These are phyloP conservation scores for Grifola frondosa DNA, from an alignment of 1,284 basidiomycete genomes.

Conservation along the genomic window DNA sequence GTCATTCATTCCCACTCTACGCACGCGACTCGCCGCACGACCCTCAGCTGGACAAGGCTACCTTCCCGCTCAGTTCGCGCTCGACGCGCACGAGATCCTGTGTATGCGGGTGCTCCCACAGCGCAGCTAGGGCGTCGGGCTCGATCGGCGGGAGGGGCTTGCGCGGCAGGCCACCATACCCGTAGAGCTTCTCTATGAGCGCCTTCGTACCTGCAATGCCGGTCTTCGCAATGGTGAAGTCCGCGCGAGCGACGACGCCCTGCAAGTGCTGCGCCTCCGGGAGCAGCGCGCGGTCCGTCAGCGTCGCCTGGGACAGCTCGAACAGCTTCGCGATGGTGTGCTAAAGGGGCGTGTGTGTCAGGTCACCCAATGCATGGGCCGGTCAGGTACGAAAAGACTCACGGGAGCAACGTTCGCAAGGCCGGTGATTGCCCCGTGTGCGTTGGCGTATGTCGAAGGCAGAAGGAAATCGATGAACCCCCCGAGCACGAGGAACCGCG, in stretches of 20 bases:
- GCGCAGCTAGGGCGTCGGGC: constrained; percentile 48
- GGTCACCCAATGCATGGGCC: not conserved
- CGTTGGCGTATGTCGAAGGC: constrained; percentile 45
- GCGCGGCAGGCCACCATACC: constrained; percentile 76
- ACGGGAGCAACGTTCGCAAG: constrained; percentile 53
- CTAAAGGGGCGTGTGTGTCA: too few relatives aligned
- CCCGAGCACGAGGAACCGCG: constrained; percentile 64
- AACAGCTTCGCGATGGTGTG: constrained; percentile 64
- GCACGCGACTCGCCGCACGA: not conserved
- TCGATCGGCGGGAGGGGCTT: constrained; percentile 72
- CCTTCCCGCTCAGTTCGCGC: constrained; percentile 51
- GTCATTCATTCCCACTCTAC: not conserved
- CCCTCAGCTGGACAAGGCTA: not conserved
- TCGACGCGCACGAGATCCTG: constrained; percentile 69
- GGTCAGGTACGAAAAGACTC: constrained; percentile 15
- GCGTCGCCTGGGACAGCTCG: constrained; percentile 55
- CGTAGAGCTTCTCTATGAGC: constrained; percentile 70
- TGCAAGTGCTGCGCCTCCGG: constrained; percentile 75
- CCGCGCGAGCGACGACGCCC: constrained; percentile 76
- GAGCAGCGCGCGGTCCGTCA: constrained; percentile 54
- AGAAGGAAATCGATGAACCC: constrained; percentile 59
- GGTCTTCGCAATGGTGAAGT: constrained; percentile 76
- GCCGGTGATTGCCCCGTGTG: constrained; percentile 58
- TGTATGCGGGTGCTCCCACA: constrained; percentile 74
- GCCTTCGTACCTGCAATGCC: constrained; percentile 85